Base-by-base conservation (phyloP, 371 early-diverging fungal genomes). In the Nematocida sp. region DNA sequence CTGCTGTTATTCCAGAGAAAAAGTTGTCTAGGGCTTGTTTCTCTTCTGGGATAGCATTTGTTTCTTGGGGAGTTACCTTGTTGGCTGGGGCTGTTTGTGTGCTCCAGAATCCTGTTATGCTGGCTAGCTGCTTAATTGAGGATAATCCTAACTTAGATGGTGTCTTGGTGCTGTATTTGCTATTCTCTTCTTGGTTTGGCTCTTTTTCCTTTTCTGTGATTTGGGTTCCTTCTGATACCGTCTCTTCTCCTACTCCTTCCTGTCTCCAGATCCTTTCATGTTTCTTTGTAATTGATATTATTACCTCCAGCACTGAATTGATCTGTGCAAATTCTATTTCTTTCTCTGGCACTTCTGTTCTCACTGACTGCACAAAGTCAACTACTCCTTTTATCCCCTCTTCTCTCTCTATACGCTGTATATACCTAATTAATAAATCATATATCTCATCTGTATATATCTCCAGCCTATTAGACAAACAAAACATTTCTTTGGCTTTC, bases 251-350 rank as follows among this genome's bases (percentile, higher is more conserved):
- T 7, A 32, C 2, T 17, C 27, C 15, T 23, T 37, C 60, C 15
- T 41, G 31, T 4, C 11, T n/a, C 74, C 74, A 70, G 41, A 60
- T 70, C 0, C 52, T 40, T 55, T 70, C 60, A 32, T 70, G 29
- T 43, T 70, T 58, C 29, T 60, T 70, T 47, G 45, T 46, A 23
- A 60, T 70, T n/a, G 60, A 21, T 60, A 70, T 49, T 1, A 55
- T 29, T 46, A 61, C 41, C 61, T 70, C 74, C 17, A 70, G 32
- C 13, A 70, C 60, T 1, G 61, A 31, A 35, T 70, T 70, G 9
- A 60, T 70, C 43, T 70, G 74, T 9, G 49, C 74, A 45, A 43
- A 48, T 1, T 70, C 52, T 21, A 32, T 37, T 34, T 61, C 49
- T 29, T 21, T 34, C 41, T 49, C 37, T 40, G 27, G 11, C 15